Evolutionary conservation across 306 rosid genomes (phyloP), one percentile per base, ranked within the genome.

Genomic region (Potentilla sterilis): DNA sequence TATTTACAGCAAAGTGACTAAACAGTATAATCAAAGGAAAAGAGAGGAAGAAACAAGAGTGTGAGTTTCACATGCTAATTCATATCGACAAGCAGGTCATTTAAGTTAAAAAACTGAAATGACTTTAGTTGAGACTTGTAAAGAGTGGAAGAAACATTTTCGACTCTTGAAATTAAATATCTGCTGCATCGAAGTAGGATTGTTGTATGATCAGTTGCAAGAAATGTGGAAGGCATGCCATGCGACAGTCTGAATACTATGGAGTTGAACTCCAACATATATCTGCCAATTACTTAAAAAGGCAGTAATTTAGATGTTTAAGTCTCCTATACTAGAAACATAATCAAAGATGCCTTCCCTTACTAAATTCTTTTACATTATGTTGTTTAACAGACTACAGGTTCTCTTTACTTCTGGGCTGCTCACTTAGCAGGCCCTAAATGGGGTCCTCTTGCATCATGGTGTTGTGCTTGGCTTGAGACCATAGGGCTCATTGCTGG

Each of bases 391-490:
- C 91, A 92, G 96, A 90, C 98, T 9, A 92, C 98, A 37, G 98
- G 96, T 62, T 92, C 98, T 67, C 89, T 92, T 11, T 92, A 92
- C 84, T 90, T 92, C 76, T 92, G 98, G 98, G 98, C 98, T 59
- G 98, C 98, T 3, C 98, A 92, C 83, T 86, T 92, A 78, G 96
- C 98, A 12, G 98, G 97, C 34, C 92, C 96, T 4, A 88, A 82
- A 77, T 90, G 96, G 96, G 98, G 98, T 55, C 96, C 98, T 68
- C 89, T 92, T 73, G 94, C 98, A 68, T 92, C 98, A 16, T 92
- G 98, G 96, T 88, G 92, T 44, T 90, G 96, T 73, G 98, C 96
- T 74, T 92, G 98, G 98, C 96, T 92, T 10, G 98, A 92, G 81
- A 83, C 91, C 55, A 87, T 92, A 70, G 98, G 98, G 7, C 94